phyloP scores from a whole-genome alignment of 192 early-diverging fungal genomes.

The Backusella westeae region DNA sequence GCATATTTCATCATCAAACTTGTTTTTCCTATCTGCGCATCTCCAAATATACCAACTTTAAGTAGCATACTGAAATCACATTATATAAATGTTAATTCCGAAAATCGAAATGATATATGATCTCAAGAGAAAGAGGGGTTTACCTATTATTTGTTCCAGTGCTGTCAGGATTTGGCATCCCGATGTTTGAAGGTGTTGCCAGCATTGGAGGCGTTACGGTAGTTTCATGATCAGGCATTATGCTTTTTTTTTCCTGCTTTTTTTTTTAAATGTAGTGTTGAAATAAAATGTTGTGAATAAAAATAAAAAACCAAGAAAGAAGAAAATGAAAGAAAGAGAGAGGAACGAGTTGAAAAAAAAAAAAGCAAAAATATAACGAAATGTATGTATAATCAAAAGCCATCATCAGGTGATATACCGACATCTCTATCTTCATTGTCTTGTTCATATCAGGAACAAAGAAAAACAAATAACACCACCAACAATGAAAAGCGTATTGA shows the following conservation, averaged over 20 bases:
- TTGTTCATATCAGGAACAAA: neutral
- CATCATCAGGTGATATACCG: neutral
- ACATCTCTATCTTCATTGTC: neutral
- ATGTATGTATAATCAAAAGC: neutral
- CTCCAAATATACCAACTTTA: constrained; percentile 96
- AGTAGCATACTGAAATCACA: constrained; percentile 59
- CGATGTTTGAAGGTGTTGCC: neutral
- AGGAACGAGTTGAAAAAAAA: neutral
- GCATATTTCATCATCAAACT: constrained; percentile 98
- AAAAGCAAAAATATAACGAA: neutral
- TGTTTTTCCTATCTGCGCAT: constrained; percentile 96
- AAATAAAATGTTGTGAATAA: neutral
- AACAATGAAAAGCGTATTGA: neutral
- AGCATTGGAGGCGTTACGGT: neutral
- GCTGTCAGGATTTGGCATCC: neutral
- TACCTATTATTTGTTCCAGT: constrained; percentile 1
- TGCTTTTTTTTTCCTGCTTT: neutral
- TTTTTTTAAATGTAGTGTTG: neutral
- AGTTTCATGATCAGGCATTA: neutral
- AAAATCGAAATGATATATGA: neutral
- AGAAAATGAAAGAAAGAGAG: neutral
- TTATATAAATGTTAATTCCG: neutral
- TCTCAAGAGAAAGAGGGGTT: neutral
- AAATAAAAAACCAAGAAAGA: neutral
- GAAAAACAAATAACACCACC: neutral